A percentile compares a stretch with the other conserved stretches of the same genome.
These are phyloP conservation scores for Geotrichum europaeum DNA, from an alignment of 1,139 yeast genomes.

Conservation along the genomic window DNA sequence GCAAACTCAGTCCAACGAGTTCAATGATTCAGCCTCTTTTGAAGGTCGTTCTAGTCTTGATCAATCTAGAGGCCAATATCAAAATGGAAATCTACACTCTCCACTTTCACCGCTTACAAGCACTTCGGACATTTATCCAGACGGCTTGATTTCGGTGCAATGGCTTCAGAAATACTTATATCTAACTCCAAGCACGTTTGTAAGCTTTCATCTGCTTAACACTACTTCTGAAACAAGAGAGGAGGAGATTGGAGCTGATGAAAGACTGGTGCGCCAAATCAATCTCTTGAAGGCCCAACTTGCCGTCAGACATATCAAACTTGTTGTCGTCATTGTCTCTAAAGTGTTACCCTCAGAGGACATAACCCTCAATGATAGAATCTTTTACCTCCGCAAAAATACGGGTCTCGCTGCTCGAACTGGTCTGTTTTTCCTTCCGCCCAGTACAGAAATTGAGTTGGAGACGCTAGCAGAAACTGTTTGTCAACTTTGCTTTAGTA, in stretches of 20 bases:
- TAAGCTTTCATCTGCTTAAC: conserved; percentile 40
- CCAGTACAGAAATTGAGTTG: conserved; percentile 37
- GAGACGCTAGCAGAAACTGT: conserved; percentile 38
- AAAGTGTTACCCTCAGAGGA: conserved; percentile 31
- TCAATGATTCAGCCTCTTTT: conserved; percentile 3
- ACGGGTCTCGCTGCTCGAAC: conserved; percentile 42
- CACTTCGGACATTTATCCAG: conserved; percentile 38
- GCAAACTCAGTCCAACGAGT: background rate
- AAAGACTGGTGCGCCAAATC: conserved; percentile 36
- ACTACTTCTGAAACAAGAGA: conserved; percentile 11
- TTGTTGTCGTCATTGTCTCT: conserved; percentile 33
- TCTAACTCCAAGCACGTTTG: conserved; percentile 40
- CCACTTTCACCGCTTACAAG: conserved; percentile 41
- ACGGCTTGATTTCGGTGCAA: conserved; percentile 39
- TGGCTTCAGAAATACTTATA: conserved; percentile 49
- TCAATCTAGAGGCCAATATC: conserved; percentile 28
- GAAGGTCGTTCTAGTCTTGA: conserved; percentile 1
- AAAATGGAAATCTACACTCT: conserved; percentile 30
- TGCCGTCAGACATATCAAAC: conserved; percentile 31
- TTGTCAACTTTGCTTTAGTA: conserved; percentile 37
- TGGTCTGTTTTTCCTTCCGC: conserved; percentile 41
- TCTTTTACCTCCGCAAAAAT: conserved; percentile 37
- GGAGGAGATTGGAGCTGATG: conserved; percentile 31
- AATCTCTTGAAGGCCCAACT: conserved; percentile 35
- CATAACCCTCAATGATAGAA: conserved; percentile 36